Base-by-base conservation (phyloP, 2,329 filamentous ascomycete genomes). In the Colletotrichum musae region DNA sequence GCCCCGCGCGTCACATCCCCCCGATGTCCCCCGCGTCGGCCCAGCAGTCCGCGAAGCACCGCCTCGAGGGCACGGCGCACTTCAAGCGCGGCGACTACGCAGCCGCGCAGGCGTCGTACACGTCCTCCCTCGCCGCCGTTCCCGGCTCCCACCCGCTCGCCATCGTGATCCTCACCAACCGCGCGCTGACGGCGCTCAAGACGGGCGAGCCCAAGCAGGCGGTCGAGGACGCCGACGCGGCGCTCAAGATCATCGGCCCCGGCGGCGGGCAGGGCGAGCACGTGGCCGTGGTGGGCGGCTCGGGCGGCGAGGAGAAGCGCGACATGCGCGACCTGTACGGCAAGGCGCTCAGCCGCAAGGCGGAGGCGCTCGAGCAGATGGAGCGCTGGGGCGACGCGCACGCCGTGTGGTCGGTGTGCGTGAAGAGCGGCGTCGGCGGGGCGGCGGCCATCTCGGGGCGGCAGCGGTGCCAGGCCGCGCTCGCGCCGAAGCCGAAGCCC, bases 11-110 rank as follows among this genome's bases (percentile, higher is more conserved):
- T 15, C 85, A 86, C 43, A 84, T 93, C 41, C 95, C 95, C 2
- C 77, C 86, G 1, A 84, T 97, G 13, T 91, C 93, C 4, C 82
- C 91, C 1, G 87, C 90, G 6, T 91, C 91, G 0, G 85, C 98
- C 18, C 88, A 92, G 72, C 89, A 89, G 4, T 97, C 94, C 10
- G 92, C 92, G n/a, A 87, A 89, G 54, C 89, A 96, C 75, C 92
- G 96, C 15, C 86, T 92, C 56, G 91, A 91, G 72, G 96, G 95
- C 18, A 94, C 94, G 10, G 92, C 93, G 61, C 93, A 97, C 72
- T 98, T 97, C 83, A 98, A 98, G 81, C 90, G 94, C 43, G 96
- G 96, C 41, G 96, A 99, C 79, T 99, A 94, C 79, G 92, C 93
- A 18, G 88, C 93, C 10, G 96, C 96, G 0, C 94, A 98, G 75